Evolutionary conservation across 257 asterid genomes (phyloP).

Genomic region (Verbena officinalis): DNA sequence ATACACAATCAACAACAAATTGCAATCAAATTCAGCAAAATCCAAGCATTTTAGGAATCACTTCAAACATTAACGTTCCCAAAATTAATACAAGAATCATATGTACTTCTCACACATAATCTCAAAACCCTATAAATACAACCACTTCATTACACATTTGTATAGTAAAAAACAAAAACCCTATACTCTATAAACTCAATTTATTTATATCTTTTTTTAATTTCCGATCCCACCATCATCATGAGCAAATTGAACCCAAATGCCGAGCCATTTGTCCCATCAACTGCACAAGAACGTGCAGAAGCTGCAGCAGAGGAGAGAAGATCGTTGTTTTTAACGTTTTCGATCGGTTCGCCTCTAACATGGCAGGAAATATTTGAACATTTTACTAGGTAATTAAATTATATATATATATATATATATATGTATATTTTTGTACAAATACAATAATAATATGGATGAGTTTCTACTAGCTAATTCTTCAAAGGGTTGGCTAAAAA

Average conservation of each 20-base stretch:
- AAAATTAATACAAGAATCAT: not conserved
- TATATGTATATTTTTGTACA: too few species aligned
- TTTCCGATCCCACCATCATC: not conserved
- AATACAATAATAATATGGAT: too few species aligned
- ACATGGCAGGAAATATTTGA: not conserved
- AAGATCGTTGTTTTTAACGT: too few species aligned
- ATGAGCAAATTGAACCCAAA: not conserved
- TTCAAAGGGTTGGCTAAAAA: too few species aligned
- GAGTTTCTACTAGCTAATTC: too few species aligned
- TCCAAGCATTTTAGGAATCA: not conserved
- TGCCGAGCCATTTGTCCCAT: not conserved
- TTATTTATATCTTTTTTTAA: not conserved
- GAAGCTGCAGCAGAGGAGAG: too few species aligned
- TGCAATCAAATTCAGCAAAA: not conserved
- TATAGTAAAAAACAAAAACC: not conserved
- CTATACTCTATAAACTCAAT: not conserved
- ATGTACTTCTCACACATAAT: not conserved
- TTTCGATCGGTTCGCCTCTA: not conserved
- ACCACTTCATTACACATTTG: not conserved
- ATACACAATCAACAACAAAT: not conserved
- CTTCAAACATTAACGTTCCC: not conserved
- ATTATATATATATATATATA: too few species aligned
- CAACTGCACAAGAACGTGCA: not conserved
- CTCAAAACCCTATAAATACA: slow-evolving; percentile 1
- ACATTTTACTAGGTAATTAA: slow-evolving; percentile 29